Percentiles rank a stretch among this genome's conserved stretches.
Conservation (phyloP, 257 asterid genomes). For the Gentiana dahurica region DNA sequence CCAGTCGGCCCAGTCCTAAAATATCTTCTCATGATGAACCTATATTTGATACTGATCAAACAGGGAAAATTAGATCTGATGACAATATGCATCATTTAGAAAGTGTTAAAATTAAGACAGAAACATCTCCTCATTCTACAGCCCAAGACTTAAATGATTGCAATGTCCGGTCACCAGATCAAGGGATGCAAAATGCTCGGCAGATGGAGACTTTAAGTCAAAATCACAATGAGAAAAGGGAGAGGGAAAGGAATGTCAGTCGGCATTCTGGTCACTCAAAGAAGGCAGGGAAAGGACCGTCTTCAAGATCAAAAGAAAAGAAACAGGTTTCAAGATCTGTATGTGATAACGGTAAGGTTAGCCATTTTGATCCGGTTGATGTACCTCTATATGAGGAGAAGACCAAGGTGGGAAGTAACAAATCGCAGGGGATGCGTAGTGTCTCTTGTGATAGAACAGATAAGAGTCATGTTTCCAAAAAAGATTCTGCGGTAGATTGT, state of each 20-base stretch:
- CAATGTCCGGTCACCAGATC: conserved; percentile 22
- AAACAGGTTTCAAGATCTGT: conserved; percentile 39
- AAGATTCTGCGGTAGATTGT: conserved; percentile 37
- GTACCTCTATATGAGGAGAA: conserved; percentile 45
- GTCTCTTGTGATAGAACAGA: conserved; percentile 36
- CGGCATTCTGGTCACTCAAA: conserved; percentile 30
- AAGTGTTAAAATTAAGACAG: conserved; percentile 16
- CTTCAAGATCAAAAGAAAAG: conserved; percentile 59
- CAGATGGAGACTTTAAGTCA: conserved; percentile 31
- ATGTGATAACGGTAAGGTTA: conserved; percentile 31
- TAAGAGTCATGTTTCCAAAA: conserved; percentile 33
- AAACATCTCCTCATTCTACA: conserved; percentile 16
- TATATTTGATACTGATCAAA: conserved; percentile 20
- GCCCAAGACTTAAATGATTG: conserved; percentile 18
- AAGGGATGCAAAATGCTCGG: conserved; percentile 24
- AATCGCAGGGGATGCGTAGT: conserved; percentile 37
- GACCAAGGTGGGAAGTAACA: conserved; percentile 51
- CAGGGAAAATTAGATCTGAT: conserved; percentile 29
- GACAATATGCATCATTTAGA: conserved; percentile 19
- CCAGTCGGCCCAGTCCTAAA: conserved; percentile 27
- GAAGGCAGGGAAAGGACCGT: conserved; percentile 53
- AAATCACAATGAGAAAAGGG: conserved; percentile 20
- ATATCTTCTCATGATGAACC: conserved; percentile 39
- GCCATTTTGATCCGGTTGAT: conserved; percentile 31
- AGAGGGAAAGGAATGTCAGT: conserved; percentile 22